phyloP scores from a whole-genome alignment of 140 eudicot species.

The Anethum foeniculum region DNA sequence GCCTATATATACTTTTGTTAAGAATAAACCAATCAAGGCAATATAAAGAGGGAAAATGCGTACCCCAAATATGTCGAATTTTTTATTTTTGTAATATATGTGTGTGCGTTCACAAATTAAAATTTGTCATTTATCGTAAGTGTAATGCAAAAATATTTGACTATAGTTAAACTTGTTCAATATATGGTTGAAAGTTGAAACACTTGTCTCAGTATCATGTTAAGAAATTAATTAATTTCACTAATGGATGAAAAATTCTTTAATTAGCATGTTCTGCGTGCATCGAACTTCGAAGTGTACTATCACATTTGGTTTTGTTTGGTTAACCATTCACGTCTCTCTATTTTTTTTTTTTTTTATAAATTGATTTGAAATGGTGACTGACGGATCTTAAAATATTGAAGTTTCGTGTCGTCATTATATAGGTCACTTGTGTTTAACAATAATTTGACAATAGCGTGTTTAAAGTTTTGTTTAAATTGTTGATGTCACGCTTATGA shows the following conservation, averaged over 20 bases:
- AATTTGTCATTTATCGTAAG: too few relatives aligned
- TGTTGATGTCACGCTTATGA: conserved; percentile 27
- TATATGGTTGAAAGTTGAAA: too few relatives aligned
- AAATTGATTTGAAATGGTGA: background rate
- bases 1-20: too few relatives aligned
- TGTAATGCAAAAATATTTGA: too few relatives aligned
- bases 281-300: background rate
- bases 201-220: too few relatives aligned
- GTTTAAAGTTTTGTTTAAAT: background rate
- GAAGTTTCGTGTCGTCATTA: background rate
- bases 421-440: background rate
- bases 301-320: background rate
- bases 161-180: too few relatives aligned
- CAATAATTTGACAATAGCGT: background rate
- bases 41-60: too few relatives aligned
- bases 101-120: too few relatives aligned
- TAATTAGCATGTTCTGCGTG: too few relatives aligned
- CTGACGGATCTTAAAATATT: background rate
- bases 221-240: background rate
- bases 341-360: background rate
- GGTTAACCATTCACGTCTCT: background rate
- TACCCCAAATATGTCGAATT: too few relatives aligned
- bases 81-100: too few relatives aligned
- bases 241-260: background rate
- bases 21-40: too few relatives aligned